These are phyloP conservation scores for Penicillium subrubescens DNA, from an alignment of 495 filamentous ascomycete species.

Conservation along the genomic window DNA sequence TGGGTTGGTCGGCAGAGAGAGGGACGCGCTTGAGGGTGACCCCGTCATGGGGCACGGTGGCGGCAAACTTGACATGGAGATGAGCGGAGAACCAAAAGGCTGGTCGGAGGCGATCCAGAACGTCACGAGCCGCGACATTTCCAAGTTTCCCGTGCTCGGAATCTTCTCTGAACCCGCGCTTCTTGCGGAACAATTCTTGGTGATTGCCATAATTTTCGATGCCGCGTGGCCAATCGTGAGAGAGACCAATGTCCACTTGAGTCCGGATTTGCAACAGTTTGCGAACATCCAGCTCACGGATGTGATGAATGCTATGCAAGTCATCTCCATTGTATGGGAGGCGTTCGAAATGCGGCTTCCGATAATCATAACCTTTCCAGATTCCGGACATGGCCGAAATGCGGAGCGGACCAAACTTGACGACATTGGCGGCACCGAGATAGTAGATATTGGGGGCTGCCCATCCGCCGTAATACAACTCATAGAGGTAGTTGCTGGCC, in stretches of 20 bases:
- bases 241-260: slow-evolving; percentile 85
- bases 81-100: slow-evolving; percentile 94
- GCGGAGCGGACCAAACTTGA: slow-evolving; percentile 78
- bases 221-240: slow-evolving; percentile 90
- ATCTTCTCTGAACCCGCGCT: slow-evolving; percentile 73
- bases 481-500: slow-evolving; percentile 80
- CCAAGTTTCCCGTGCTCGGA: slow-evolving; percentile 73
- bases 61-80: slow-evolving; percentile 82
- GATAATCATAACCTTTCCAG: slow-evolving; percentile 85
- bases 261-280: slow-evolving; percentile 84
- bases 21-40: slow-evolving; percentile 8
- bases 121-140: slow-evolving; percentile 71
- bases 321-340: slow-evolving; percentile 78
- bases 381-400: slow-evolving; percentile 93
- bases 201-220: slow-evolving; percentile 76
- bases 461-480: slow-evolving; percentile 97
- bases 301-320: slow-evolving; percentile 78
- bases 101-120: slow-evolving; percentile 79
- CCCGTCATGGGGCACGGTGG: slow-evolving; percentile 65
- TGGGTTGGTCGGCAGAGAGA: background rate
- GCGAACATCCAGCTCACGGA: slow-evolving; percentile 85
- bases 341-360: slow-evolving; percentile 79
- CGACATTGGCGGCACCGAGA: slow-evolving; percentile 84
- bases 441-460: slow-evolving; percentile 97
- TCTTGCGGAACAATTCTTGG: slow-evolving; percentile 62